phyloP scores from a whole-genome alignment of 2,329 filamentous ascomycete genomes.

The Bipolaris victoriae region DNA sequence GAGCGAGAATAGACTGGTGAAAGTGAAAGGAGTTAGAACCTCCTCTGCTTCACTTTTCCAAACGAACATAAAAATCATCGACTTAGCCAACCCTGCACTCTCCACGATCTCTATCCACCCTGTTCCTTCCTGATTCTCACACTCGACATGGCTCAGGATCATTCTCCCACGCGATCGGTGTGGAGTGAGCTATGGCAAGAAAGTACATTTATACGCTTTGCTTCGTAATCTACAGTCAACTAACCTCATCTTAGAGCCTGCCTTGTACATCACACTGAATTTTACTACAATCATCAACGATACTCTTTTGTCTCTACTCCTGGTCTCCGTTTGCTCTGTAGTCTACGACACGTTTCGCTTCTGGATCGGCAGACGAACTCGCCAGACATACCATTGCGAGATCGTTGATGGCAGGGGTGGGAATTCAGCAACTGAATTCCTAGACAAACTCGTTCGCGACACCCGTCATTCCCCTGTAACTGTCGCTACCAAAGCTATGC shows the following conservation, averaged over 20 bases:
- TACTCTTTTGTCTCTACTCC: constrained; percentile 3
- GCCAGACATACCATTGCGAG: neutral
- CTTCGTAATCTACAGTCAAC: neutral
- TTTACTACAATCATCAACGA: neutral
- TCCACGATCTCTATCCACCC: neutral
- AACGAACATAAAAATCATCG: neutral
- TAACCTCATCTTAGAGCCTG: neutral
- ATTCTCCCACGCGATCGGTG: neutral
- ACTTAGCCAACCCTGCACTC: neutral
- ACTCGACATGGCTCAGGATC: neutral
- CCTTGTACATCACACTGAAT: constrained; percentile 2
- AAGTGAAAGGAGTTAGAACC: neutral
- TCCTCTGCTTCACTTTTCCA: neutral
- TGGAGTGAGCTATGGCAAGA: constrained; percentile 11
- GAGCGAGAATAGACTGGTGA: constrained; percentile 39
- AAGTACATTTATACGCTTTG: neutral
- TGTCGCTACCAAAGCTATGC: neutral
- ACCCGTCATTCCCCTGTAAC: neutral
- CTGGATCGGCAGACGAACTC: neutral
- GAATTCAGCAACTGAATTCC: neutral
- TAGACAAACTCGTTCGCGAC: neutral
- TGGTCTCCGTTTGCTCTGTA: constrained; percentile 5
- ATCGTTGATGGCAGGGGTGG: neutral
- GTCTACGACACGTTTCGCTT: neutral
- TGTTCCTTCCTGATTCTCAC: neutral